Evolutionary conservation across 352 stramenopile genomes (phyloP).

Genomic region (Globisporangium recalcitrans): DNA sequence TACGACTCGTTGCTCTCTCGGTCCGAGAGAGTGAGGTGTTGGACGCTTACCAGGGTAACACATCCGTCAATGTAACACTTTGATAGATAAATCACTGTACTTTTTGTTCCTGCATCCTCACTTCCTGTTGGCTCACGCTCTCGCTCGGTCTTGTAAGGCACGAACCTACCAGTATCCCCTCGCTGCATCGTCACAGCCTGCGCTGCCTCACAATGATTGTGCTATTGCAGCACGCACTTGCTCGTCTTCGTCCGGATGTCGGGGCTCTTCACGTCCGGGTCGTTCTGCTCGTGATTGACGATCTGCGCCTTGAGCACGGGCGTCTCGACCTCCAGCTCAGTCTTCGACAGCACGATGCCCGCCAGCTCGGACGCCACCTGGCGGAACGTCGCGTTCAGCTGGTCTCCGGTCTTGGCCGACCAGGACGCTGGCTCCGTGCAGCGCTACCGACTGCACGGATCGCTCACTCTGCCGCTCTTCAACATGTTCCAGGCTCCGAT

Average conservation of each 20-base stretch:
- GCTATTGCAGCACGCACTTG: constrained; percentile 57
- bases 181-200: too few species aligned
- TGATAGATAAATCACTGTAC: constrained; percentile 40
- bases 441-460: constrained; percentile 47
- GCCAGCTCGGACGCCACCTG: constrained; percentile 83
- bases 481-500: constrained; percentile 67
- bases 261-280: constrained; percentile 80
- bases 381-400: constrained; percentile 84
- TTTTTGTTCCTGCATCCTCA: constrained; percentile 9
- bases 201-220: background rate
- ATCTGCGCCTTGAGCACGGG: constrained; percentile 90
- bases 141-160: background rate
- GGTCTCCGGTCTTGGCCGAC: constrained; percentile 91
- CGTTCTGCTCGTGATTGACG: constrained; percentile 90
- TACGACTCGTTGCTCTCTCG: background rate
- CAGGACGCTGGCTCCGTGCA: constrained; percentile 33
- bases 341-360: constrained; percentile 74
- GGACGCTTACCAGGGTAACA: constrained; percentile 33
- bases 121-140: background rate
- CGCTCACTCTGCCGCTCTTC: constrained; percentile 42
- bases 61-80: constrained; percentile 75
- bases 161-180: background rate
- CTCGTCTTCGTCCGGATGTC: constrained; percentile 47
- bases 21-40: background rate
- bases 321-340: constrained; percentile 80